These are phyloP conservation scores for Calocera viscosa DNA, from an alignment of 768 basidiomycete species.

Conservation along the genomic window DNA sequence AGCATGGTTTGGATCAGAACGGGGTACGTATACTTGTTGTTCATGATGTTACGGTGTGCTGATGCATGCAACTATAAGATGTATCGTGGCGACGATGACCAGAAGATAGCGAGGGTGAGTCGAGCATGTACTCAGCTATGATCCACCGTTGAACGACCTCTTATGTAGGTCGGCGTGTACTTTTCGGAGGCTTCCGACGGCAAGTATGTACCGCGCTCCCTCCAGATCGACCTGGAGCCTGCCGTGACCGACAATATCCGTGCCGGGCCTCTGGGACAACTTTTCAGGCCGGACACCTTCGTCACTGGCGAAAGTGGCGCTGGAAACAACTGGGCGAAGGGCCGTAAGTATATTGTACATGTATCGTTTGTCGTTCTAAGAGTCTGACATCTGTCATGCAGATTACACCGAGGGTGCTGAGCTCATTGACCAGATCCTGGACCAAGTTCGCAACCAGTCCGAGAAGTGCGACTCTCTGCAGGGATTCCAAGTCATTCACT, in stretches of 20 bases:
- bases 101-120: conserved; percentile 60
- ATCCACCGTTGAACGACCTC: neutral
- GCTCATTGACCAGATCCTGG: conserved; percentile 33
- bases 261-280: conserved; percentile 51
- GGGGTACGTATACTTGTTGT: conserved; percentile 39
- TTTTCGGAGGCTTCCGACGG: conserved; percentile 48
- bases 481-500: conserved; percentile 81
- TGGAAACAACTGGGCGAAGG: conserved; percentile 95
- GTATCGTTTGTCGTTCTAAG: neutral
- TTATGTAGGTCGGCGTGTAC: conserved; percentile 58
- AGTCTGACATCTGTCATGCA: conserved; percentile 23
- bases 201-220: conserved; percentile 80
- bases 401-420: conserved; percentile 76
- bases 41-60: conserved; percentile 8
- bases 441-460: conserved; percentile 63
- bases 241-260: conserved; percentile 76
- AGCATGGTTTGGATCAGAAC: conserved; percentile 65
- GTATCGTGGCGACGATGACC: conserved; percentile 60
- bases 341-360: conserved; percentile 45
- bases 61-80: conserved; percentile 29
- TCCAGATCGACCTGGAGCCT: conserved; percentile 81
- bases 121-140: neutral
- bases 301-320: conserved; percentile 51
- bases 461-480: conserved; percentile 78
- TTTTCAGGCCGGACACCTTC: conserved; percentile 85